Base-by-base conservation (phyloP, 2,329 filamentous ascomycete genomes). In the Aureobasidium uvarum region DNA sequence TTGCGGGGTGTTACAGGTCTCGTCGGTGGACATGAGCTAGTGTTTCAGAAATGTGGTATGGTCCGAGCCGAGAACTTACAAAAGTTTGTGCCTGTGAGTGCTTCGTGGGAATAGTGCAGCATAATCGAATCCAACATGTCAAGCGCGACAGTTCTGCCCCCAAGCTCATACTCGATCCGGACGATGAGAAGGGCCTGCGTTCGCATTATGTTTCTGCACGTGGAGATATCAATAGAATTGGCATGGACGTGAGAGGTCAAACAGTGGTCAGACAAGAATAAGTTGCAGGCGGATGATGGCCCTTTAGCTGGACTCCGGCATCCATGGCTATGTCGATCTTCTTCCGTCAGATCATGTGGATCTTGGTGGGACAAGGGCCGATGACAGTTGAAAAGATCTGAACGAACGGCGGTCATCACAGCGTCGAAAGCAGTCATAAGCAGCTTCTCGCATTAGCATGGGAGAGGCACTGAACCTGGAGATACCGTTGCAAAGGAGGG, bases 401-500 rank as follows among this genome's bases (percentile, higher is more conserved):
- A 39, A 25, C 7, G 5, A 3, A 38, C 14, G 39, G 13, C 28
- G 13, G 23, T 18, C 7, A 41, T 41, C 33, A 31, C 8, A 4
- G 14, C 14, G 8, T 41, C 7, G 5, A 28, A 20, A 7, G 23
- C 13, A 23, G 52, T 41, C 54, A 3, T 23, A 58, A 58, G n/a
- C 56, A 48, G 43, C 56, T 14, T 48, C 28, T 60, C 56, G 56
- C 56, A 38, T 60, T 41, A 60, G 56, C 20, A 60, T 16, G 38
- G 8, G 31, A 48, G n/a, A 31, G 13, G 20, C 31, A 60, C 54
- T 58, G 54, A 43, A 58, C 18, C 28, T 48, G 56, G 48, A 31
- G 48, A 60, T 60, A 60, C 56, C 56, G 56, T 60, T 60, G 43
- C 41, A 46, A 45, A 59, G 20, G 56, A 60, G 31, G 28, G 31